Evolutionary conservation across 1,139 yeast species (phyloP).

Genomic region (Yamadazyma taylorii): DNA sequence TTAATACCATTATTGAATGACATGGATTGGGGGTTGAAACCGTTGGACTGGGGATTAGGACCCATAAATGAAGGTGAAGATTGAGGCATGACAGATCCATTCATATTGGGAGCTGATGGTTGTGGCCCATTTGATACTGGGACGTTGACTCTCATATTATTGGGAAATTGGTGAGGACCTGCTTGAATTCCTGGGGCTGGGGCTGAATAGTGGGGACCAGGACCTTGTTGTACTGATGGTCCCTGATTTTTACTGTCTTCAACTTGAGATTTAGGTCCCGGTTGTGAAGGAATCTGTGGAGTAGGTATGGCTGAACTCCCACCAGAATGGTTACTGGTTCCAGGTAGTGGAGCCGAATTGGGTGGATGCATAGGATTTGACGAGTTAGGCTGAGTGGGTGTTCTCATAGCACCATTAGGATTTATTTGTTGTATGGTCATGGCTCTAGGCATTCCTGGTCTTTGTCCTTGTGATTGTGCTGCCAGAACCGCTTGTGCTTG

Average conservation of each 20-base stretch:
- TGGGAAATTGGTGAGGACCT: too few relatives aligned
- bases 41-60: too few relatives aligned
- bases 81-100: too few relatives aligned
- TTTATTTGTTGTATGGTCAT: slow-evolving; percentile 20
- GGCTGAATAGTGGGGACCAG: too few relatives aligned
- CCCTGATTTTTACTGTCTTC: too few relatives aligned
- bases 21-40: too few relatives aligned
- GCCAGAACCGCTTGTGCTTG: slow-evolving; percentile 5
- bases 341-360: slow-evolving; percentile 27
- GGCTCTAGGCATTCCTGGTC: slow-evolving; percentile 26
- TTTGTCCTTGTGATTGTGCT: slow-evolving; percentile 7
- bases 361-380: slow-evolving; percentile 19
- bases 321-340: slow-evolving; percentile 17
- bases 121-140: too few relatives aligned
- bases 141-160: too few relatives aligned
- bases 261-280: slow-evolving; percentile 26
- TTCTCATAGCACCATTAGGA: slow-evolving; percentile 10
- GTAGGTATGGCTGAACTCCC: slow-evolving; percentile 28
- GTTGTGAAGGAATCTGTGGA: slow-evolving; percentile 29
- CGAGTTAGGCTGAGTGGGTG: slow-evolving; percentile 9
- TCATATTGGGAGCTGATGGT: too few relatives aligned
- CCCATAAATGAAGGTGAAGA: too few relatives aligned
- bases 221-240: neutral
- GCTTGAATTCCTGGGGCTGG: too few relatives aligned
- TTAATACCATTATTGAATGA: too few relatives aligned